Percentiles rank a stretch among this genome's conserved stretches.
Evolutionary conservation across 2,329 filamentous ascomycete genomes (phyloP).

Genomic region (Fusarium pilosicola): DNA sequence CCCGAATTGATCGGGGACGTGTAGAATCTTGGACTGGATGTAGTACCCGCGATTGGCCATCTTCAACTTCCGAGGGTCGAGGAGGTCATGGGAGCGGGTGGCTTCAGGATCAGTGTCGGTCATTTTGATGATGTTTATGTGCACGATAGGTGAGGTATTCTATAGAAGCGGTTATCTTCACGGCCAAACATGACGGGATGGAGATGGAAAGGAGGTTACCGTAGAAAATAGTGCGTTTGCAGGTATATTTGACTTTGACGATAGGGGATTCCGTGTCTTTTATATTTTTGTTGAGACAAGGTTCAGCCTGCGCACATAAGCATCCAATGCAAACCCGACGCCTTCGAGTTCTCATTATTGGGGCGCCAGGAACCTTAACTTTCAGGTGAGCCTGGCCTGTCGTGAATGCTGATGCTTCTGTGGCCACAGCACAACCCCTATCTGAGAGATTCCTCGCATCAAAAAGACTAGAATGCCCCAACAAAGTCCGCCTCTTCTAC

Average conservation of each 20-base stretch:
- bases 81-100: neutral
- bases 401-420: neutral
- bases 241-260: neutral
- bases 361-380: neutral
- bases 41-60: neutral
- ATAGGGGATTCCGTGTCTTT: neutral
- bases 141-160: neutral
- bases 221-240: neutral
- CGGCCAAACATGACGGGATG: neutral
- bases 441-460: neutral
- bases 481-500: neutral
- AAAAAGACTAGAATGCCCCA: neutral
- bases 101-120: neutral
- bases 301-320: neutral
- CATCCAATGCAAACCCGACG: too few relatives aligned
- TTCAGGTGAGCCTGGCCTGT: neutral
- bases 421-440: neutral
- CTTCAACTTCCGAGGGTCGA: neutral
- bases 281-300: neutral
- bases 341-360: neutral
- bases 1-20: constrained; percentile 12
- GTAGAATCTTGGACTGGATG: constrained; percentile 7
- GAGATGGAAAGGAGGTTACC: neutral
- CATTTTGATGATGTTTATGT: neutral
- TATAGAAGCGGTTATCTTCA: neutral